Conservation (phyloP, 352 stramenopile genomes). For the Phytopythium aichiense region DNA sequence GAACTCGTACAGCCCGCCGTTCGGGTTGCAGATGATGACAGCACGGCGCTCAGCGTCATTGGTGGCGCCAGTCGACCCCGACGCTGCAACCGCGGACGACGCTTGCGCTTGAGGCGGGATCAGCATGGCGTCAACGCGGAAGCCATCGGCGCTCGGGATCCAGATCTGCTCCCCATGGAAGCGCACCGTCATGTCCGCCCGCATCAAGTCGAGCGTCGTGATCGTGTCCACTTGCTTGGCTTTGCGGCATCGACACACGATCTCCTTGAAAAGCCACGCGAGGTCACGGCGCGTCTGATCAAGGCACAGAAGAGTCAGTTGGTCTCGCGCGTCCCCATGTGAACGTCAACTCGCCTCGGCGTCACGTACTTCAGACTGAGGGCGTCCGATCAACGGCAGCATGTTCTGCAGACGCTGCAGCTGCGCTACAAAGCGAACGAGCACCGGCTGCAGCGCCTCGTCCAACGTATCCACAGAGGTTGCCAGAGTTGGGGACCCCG, state of each 20-base stretch:
- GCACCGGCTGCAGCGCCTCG: conserved; percentile 13
- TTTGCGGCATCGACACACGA: conserved; percentile 33
- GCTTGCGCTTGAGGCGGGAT: conserved; percentile 22
- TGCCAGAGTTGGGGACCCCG: not conserved
- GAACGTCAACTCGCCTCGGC: no score
- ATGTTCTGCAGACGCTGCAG: conserved; percentile 27
- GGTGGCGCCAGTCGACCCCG: not conserved
- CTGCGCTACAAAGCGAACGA: conserved; percentile 20
- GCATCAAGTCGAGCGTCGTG: conserved; percentile 76
- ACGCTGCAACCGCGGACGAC: not conserved
- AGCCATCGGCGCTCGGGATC: conserved; percentile 52
- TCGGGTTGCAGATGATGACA: conserved; percentile 83
- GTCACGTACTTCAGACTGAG: conserved; percentile 21
- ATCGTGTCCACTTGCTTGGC: conserved; percentile 48
- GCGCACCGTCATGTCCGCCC: conserved; percentile 66
- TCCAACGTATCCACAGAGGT: not conserved
- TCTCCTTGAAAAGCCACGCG: conserved; percentile 50
- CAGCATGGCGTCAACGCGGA: conserved; percentile 81
- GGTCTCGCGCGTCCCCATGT: not conserved
- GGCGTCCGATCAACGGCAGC: conserved; percentile 34
- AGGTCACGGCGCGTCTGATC: conserved; percentile 27
- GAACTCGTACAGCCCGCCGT: conserved; percentile 83
- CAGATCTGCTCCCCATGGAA: conserved; percentile 82
- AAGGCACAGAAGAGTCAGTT: conserved; percentile 4
- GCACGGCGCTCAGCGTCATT: conserved; percentile 29